Percentiles rank a stretch among this genome's conserved stretches.
Evolutionary conservation across 2,329 filamentous ascomycete genomes (phyloP).

Genomic region (Penicillium sp.): DNA sequence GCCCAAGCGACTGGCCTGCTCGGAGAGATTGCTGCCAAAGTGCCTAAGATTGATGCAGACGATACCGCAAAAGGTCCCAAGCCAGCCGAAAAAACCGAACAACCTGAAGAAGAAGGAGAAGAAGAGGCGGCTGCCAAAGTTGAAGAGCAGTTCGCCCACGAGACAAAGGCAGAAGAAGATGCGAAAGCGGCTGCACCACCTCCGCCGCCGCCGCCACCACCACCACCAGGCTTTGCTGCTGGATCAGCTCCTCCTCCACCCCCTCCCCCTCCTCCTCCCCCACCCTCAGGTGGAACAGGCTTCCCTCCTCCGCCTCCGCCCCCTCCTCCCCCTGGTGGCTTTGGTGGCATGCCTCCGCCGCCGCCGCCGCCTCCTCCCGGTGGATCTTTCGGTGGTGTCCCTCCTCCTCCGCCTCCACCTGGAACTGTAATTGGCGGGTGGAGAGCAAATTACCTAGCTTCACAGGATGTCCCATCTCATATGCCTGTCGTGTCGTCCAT

Average conservation of each 20-base stretch:
- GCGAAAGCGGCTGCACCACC: constrained; percentile 46
- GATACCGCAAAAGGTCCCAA: constrained; percentile 37
- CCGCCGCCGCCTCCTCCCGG: constrained; percentile 50
- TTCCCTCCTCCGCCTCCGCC: constrained; percentile 51
- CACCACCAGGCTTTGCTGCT: constrained; percentile 49
- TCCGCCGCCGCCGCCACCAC: constrained; percentile 50
- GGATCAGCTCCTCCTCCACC: constrained; percentile 50
- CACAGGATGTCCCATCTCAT: constrained; percentile 59
- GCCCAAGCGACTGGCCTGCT: constrained; percentile 70
- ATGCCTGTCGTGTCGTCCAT: constrained; percentile 77
- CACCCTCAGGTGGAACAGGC: constrained; percentile 42
- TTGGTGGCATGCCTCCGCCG: constrained; percentile 38
- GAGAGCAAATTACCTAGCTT: constrained; percentile 74
- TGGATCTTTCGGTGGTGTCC: constrained; percentile 43
- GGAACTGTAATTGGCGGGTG: constrained; percentile 64
- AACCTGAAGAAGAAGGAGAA: constrained; percentile 59
- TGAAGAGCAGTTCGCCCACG: constrained; percentile 15
- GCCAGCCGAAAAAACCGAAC: constrained; percentile 69
- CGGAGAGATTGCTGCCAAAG: constrained; percentile 75
- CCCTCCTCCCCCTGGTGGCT: constrained; percentile 48
- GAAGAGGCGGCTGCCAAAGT: constrained; percentile 61
- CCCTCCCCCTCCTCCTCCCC: constrained; percentile 49
- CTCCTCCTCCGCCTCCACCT: constrained; percentile 68
- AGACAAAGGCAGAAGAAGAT: constrained; percentile 19
- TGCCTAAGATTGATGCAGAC: constrained; percentile 70